These are phyloP conservation scores for Pleurotus tuoliensis DNA, from an alignment of 768 basidiomycete species.

Conservation along the genomic window DNA sequence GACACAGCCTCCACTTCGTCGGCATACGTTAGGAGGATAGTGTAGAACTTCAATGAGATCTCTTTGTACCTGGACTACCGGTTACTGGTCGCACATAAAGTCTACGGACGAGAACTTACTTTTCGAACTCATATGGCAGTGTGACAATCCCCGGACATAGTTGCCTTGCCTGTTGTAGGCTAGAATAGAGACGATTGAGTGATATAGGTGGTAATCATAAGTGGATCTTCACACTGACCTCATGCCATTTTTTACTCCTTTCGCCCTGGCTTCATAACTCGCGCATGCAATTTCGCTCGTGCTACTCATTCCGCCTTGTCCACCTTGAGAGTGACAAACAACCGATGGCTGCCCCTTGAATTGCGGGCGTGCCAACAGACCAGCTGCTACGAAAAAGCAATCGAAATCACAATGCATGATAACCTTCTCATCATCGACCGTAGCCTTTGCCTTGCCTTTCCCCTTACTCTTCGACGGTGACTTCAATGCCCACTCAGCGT, in stretches of 20 bases:
- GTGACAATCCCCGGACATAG: slow-evolving; percentile 72
- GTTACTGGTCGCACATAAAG: neutral
- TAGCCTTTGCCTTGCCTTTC: slow-evolving; percentile 55
- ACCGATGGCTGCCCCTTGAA: slow-evolving; percentile 86
- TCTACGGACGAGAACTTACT: slow-evolving; percentile 32
- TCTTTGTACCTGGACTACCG: slow-evolving; percentile 69
- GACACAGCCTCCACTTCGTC: slow-evolving; percentile 95
- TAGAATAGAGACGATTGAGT: slow-evolving; percentile 20
- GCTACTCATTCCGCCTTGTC: slow-evolving; percentile 65
- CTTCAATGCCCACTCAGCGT: slow-evolving; percentile 42
- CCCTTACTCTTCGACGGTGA: slow-evolving; percentile 48
- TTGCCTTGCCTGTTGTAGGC: slow-evolving; percentile 75
- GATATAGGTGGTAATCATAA: neutral
- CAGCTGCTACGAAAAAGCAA: slow-evolving; percentile 95
- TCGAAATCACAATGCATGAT: slow-evolving; percentile 97
- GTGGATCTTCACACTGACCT: slow-evolving; percentile 45
- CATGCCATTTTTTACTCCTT: slow-evolving; percentile 94
- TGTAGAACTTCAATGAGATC: slow-evolving; percentile 85
- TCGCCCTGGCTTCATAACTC: slow-evolving; percentile 88
- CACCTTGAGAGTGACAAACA: slow-evolving; percentile 91
- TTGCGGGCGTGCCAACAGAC: slow-evolving; percentile 73
- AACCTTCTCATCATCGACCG: slow-evolving; percentile 50
- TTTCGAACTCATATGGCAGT: slow-evolving; percentile 93
- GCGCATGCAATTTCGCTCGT: slow-evolving; percentile 95
- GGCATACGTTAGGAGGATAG: slow-evolving; percentile 83